Evolutionary conservation across 805 yeast species (phyloP), one percentile per base, ranked within the genome.

Genomic region (Jamesozyma gamospora): DNA sequence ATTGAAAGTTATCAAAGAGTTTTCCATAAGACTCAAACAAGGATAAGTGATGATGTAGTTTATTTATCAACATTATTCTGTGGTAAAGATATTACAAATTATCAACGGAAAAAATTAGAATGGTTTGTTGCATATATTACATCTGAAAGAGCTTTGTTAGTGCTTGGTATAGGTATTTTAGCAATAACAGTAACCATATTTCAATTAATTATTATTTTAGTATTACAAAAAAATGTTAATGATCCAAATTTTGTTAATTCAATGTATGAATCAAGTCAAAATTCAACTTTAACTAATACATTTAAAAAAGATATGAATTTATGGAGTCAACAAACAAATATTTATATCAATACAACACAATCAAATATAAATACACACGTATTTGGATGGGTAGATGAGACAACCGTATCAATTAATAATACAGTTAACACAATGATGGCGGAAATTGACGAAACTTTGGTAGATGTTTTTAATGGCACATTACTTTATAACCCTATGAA

Each of bases 391-490:
- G 68, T 84, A 1, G 66, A 69, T 38, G 64, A 66, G 1, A 70
- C 86, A 0, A 73, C 92, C 0, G 49, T 56, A 0, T 55, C 79
- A 0, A 60, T 86, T 2, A 84, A 84, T 52, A 45, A 60, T 8
- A 82, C 95, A 0, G 65, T 85, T 1, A 60, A 69, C 16, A 61
- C 57, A 1, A 79, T 87, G 56, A 67, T 80, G 37, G 61, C 55
- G 3, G 67, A 63, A n/a, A 71, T 88, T 65, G 79, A 82, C 53
- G 50, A 53, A 3, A 76, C 77, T 0, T 57, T 92, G 5, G 66
- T 67, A 24, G 66, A 69, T 8, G 67, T 77, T 0, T 87, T 92
- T 60, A 76, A 78, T 4, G 69, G 69, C 3, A 85, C 96, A 0
- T 72, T 82, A 0, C 62, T 90, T 10, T 73, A 77, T 35, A 55